A percentile compares a stretch with the other conserved stretches of the same genome.
Conservation (phyloP, 345 rosid genomes). For the Passiflora organensis region DNA sequence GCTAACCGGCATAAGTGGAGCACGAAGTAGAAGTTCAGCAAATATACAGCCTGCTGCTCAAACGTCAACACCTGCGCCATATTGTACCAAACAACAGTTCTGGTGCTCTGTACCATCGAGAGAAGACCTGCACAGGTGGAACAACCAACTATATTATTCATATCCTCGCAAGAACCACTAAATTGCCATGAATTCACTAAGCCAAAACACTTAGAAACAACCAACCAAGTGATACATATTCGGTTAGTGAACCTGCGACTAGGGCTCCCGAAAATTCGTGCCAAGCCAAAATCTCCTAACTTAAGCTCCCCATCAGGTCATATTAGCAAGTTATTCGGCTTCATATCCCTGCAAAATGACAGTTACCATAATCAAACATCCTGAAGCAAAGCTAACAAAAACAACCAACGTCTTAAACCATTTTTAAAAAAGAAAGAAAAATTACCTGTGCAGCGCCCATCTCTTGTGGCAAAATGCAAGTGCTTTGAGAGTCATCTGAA, state of each 20-base stretch:
- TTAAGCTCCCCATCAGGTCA: slow-evolving; percentile 79
- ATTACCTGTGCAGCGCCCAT: slow-evolving; percentile 92
- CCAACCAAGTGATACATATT: slow-evolving; percentile 36
- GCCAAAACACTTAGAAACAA: not conserved
- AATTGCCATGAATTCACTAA: not conserved
- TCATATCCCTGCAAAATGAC: slow-evolving; percentile 77
- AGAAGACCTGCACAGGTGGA: slow-evolving; percentile 59
- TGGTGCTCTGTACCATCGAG: slow-evolving; percentile 97
- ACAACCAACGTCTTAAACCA: slow-evolving; percentile 55
- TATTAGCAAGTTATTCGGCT: slow-evolving; percentile 91
- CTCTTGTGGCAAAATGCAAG: slow-evolving; percentile 82
- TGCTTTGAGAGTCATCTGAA: slow-evolving; percentile 91
- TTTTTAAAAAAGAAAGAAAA: no score
- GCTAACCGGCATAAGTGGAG: slow-evolving; percentile 82
- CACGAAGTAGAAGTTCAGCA: slow-evolving; percentile 78
- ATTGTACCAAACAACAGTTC: slow-evolving; percentile 85
- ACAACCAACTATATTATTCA: not conserved
- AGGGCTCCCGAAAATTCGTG: slow-evolving; percentile 90
- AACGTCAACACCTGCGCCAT: slow-evolving; percentile 87
- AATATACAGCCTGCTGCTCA: slow-evolving; percentile 96
- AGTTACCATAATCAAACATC: slow-evolving; percentile 1
- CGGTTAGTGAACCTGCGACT: slow-evolving; percentile 84
- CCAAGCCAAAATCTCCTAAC: slow-evolving; percentile 94
- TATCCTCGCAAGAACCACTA: not conserved
- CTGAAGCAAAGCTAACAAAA: slow-evolving; percentile 8